Evolutionary conservation across 164 flowering plant genomes (phyloP).

Genomic region (Vitis cinerea): DNA sequence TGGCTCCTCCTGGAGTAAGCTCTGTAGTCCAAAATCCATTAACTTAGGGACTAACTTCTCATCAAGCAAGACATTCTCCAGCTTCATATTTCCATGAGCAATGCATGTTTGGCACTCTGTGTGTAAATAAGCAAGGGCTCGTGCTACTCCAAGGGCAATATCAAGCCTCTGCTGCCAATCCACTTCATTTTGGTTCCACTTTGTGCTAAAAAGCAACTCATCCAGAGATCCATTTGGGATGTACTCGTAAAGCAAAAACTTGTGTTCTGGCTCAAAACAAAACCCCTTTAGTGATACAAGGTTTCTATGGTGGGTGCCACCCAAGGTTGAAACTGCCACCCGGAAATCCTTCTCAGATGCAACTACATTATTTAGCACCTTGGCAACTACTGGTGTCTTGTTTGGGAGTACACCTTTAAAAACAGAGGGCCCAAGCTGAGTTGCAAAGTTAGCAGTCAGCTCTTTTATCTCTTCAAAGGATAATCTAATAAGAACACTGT

Average conservation of each 20-base stretch:
- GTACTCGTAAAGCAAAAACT: constrained; percentile 42
- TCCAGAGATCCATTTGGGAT: constrained; percentile 42
- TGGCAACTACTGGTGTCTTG: constrained; percentile 33
- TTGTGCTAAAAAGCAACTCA: constrained; percentile 34
- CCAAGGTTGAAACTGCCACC: constrained; percentile 37
- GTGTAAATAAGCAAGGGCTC: constrained; percentile 54
- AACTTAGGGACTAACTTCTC: constrained; percentile 48
- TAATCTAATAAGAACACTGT: constrained; percentile 43
- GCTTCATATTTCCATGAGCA: constrained; percentile 54
- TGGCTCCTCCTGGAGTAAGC: constrained; percentile 22
- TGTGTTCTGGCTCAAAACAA: constrained; percentile 44
- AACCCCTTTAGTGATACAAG: constrained; percentile 52
- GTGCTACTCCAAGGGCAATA: constrained; percentile 49
- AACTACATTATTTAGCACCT: constrained; percentile 30
- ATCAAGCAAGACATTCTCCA: constrained; percentile 50
- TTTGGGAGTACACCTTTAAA: constrained; percentile 44
- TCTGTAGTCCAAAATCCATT: constrained; percentile 45
- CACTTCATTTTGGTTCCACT: constrained; percentile 11
- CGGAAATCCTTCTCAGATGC: constrained; percentile 48
- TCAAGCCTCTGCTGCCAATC: constrained; percentile 39
- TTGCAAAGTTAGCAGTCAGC: constrained; percentile 35
- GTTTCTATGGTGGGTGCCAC: constrained; percentile 51
- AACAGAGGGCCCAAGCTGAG: constrained; percentile 39
- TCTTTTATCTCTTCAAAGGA: constrained; percentile 47
- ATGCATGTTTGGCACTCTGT: constrained; percentile 45